These are phyloP conservation scores for Wickerhamiella qilinensis DNA, from an alignment of 805 yeast genomes.

Conservation along the genomic window DNA sequence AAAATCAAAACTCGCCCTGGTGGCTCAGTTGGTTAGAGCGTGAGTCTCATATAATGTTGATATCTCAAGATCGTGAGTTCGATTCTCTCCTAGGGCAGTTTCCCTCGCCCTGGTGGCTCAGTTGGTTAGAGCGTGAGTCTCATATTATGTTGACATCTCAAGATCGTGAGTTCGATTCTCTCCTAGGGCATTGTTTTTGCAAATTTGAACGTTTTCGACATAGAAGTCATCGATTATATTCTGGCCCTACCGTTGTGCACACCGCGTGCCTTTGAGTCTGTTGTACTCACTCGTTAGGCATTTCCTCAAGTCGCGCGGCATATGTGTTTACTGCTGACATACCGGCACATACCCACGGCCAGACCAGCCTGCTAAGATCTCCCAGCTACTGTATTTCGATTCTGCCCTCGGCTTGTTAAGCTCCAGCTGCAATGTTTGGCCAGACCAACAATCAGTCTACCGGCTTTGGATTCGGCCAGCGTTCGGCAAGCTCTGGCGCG, in stretches of 20 bases:
- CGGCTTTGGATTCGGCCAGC: not conserved
- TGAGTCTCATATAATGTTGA: conserved; percentile 1
- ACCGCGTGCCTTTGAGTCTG: too few relatives aligned
- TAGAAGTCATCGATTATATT: too few relatives aligned
- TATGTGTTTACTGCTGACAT: too few relatives aligned
- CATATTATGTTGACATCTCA: too few relatives aligned
- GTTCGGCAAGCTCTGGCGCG: not conserved
- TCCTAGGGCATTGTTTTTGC: not conserved
- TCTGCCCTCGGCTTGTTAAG: too few relatives aligned
- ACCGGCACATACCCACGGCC: too few relatives aligned
- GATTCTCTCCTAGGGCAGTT: conserved; percentile 7
- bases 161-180: too few relatives aligned
- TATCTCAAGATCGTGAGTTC: conserved; percentile 9
- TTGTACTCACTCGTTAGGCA: too few relatives aligned
- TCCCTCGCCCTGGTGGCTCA: conserved; percentile 2
- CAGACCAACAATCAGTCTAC: not conserved
- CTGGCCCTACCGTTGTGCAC: too few relatives aligned
- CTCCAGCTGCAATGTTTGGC: not conserved
- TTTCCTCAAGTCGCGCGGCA: too few relatives aligned
- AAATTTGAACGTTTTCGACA: not conserved
- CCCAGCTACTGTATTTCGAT: too few relatives aligned
- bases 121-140: conserved; percentile 3
- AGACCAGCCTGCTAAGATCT: too few relatives aligned
- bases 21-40: conserved; percentile 3
- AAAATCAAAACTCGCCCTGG: conserved; percentile 1